Conservation (phyloP, 371 early-diverging fungal species). For the Mucor lusitanicus region DNA sequence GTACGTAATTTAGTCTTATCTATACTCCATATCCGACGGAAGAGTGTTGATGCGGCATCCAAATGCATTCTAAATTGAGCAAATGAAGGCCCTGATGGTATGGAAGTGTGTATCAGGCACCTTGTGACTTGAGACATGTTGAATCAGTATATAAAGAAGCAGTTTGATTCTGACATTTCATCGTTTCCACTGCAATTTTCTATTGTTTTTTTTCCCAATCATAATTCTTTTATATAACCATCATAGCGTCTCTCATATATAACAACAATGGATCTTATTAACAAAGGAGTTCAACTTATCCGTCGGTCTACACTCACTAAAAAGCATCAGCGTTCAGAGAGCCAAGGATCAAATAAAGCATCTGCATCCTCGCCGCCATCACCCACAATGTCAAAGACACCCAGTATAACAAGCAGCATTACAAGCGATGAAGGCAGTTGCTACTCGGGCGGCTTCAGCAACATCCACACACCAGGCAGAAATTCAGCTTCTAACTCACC, state of each 20-base stretch:
- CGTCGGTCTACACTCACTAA: conserved; percentile 22
- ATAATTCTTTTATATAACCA: background rate
- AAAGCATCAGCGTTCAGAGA: conserved; percentile 9
- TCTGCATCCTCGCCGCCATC: conserved; percentile 10
- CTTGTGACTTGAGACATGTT: conserved; percentile 15
- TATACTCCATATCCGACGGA: conserved; percentile 17
- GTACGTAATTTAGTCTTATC: conserved; percentile 22
- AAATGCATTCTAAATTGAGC: conserved; percentile 5
- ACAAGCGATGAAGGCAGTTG: conserved; percentile 27
- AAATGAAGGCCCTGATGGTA: background rate
- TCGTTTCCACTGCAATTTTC: background rate
- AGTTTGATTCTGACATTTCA: background rate
- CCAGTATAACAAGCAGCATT: conserved; percentile 31
- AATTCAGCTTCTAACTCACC: conserved; percentile 12
- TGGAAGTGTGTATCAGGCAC: conserved; percentile 12
- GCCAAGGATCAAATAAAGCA: conserved; percentile 12
- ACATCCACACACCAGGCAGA: conserved; percentile 15
- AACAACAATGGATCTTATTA: conserved; percentile 28
- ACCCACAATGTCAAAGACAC: conserved; percentile 22
- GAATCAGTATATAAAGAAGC: conserved; percentile 8
- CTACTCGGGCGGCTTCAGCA: conserved; percentile 17
- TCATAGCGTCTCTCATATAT: background rate
- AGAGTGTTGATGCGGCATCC: conserved; percentile 12
- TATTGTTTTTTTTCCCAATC: background rate
- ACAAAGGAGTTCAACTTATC: conserved; percentile 30